Base-by-base conservation (phyloP, 805 yeast genomes). In the Saturnispora diversa region DNA sequence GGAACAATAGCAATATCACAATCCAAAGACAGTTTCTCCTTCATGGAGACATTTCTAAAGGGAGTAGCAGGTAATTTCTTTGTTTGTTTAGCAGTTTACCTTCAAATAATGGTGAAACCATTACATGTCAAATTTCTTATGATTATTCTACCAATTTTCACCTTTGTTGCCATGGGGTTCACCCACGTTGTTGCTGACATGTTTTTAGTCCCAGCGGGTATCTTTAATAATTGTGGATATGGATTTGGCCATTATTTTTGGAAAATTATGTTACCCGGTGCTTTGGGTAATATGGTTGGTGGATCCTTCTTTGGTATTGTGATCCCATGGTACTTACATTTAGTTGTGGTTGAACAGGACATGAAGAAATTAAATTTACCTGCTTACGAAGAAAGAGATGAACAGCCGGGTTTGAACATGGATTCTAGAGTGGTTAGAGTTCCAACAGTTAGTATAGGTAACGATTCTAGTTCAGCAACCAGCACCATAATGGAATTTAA, bases 151-250 rank as follows among this genome's bases (percentile, higher is more conserved):
- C 94, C 94, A 1, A 68, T 84, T 12, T 81, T 82, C 58, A 76
- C 88, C 0, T 82, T 84, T 58, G 92, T 82, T n/a, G 51, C 79
- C 1, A 65, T 79, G 66, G 92, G 94, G 0, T 84, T 77, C 59
- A 76, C 84, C 2, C 94, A 84, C 54, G 75, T 77, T 1, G 86
- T 84, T 7, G 94, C 94, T 1, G 94, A 84, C 56, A 82, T 84
- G 92, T 78, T 67, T 48, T 49, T 81, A 40, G 55, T 80, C 4
- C 75, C 79, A 7, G 72, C 76, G 47, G 94, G 84, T 0, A 59
- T 82, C 54, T 66, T 83, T 35, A 81, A 80, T 57, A 74, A 79
- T 12, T 82, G 84, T 1, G 69, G 74, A 2, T 63, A 78, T 7
- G 64, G 80, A 0, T 84, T 81, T 27, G 83, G 78, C 0, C 58